Conservation (phyloP, 352 stramenopile genomes). For the Globisporangium nagaii region DNA sequence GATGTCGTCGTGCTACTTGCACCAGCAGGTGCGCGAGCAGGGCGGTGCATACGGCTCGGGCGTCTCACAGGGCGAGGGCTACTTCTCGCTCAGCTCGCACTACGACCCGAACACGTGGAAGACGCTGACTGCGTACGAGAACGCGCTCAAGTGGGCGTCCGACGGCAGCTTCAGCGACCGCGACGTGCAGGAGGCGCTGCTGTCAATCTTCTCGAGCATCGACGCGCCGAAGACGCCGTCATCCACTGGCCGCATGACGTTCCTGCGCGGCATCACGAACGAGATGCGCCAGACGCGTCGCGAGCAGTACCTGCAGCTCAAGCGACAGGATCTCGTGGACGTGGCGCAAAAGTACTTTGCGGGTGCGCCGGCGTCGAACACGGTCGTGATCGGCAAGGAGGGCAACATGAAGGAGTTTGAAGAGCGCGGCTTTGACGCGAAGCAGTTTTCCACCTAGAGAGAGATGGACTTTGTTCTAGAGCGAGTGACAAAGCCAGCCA, state of each 20-base stretch:
- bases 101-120: conserved; percentile 82
- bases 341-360: conserved; percentile 51
- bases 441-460: conserved; percentile 24
- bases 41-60: conserved; percentile 74
- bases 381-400: conserved; percentile 66
- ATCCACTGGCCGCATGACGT: conserved; percentile 69
- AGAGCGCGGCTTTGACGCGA: conserved; percentile 31
- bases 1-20: conserved; percentile 79
- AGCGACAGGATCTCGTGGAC: conserved; percentile 37
- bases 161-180: conserved; percentile 57
- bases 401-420: conserved; percentile 34
- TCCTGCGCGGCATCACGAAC: conserved; percentile 78
- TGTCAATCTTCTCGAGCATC: conserved; percentile 71
- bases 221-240: conserved; percentile 76
- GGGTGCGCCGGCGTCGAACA: conserved; percentile 3
- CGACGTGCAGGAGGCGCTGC: conserved; percentile 74
- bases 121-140: conserved; percentile 69
- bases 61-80: conserved; percentile 66
- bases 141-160: conserved; percentile 43
- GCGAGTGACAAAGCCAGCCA: not conserved
- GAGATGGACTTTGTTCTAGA: not conserved
- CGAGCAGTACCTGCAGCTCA: conserved; percentile 59
- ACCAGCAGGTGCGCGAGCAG: conserved; percentile 78
- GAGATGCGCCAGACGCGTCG: conserved; percentile 73
- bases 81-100: conserved; percentile 79